Conservation (phyloP, 192 early-diverging fungal species). For the Thamnidium elegans region DNA sequence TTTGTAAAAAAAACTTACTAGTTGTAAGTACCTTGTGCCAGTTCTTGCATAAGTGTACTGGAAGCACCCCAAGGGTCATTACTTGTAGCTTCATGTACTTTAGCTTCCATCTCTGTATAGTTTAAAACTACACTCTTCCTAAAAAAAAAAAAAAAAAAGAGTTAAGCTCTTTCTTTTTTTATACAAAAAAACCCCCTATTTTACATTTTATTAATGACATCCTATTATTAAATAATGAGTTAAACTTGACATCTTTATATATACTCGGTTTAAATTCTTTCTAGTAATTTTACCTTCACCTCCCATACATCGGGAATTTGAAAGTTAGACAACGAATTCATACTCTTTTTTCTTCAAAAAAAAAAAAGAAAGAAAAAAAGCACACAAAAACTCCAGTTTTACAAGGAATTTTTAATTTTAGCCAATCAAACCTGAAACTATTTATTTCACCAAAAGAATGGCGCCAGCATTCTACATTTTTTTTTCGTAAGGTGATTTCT, state of each 20-base stretch:
- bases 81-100: conserved; percentile 89
- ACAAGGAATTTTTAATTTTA: no score
- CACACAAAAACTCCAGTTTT: not conserved
- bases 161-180: not conserved
- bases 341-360: conserved; percentile 1
- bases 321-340: conserved; percentile 25
- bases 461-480: no score
- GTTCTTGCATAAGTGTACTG: conserved; percentile 89
- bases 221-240: conserved; percentile 17
- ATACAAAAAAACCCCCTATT: not conserved
- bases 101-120: conserved; percentile 90
- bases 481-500: no score
- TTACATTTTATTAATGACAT: conserved; percentile 46
- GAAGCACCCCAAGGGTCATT: conserved; percentile 95
- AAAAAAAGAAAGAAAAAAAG: conserved; percentile 2
- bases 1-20: conserved; percentile 49
- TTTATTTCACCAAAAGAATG: no score
- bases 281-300: conserved; percentile 28
- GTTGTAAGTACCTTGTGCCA: conserved; percentile 85
- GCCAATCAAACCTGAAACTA: no score
- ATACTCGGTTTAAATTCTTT: not conserved
- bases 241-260: not conserved
- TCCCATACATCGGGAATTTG: conserved; percentile 42
- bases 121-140: conserved; percentile 88
- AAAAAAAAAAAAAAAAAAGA: not conserved